A percentile compares a stretch with the other conserved stretches of the same genome.
Evolutionary conservation across 768 basidiomycete species (phyloP).

Genomic region (Saitozyma podzolica): DNA sequence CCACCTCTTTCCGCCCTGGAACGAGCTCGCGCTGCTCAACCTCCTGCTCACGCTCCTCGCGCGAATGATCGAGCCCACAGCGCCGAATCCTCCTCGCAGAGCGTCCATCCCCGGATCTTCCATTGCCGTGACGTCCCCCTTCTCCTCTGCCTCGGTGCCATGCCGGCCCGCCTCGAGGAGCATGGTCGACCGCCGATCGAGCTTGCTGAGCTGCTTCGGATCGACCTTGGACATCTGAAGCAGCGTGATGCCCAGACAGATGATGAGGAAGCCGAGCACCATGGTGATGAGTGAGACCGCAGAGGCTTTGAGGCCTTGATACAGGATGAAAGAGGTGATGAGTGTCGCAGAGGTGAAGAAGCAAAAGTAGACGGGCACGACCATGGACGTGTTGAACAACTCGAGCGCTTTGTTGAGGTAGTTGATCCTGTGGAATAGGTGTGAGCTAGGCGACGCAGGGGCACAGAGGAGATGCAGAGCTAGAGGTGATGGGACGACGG

Average conservation of each 20-base stretch:
- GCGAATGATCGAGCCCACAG: conserved; percentile 82
- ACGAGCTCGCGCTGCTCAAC: conserved; percentile 34
- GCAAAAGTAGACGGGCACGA: conserved; percentile 55
- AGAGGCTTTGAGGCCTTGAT: conserved; percentile 80
- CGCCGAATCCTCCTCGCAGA: conserved; percentile 84
- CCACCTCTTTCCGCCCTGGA: conserved; percentile 23
- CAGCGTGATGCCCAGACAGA: conserved; percentile 78
- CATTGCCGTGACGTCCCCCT: conserved; percentile 65
- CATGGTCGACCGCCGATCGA: conserved; percentile 87
- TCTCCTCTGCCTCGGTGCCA: conserved; percentile 67
- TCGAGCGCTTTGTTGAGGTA: conserved; percentile 95
- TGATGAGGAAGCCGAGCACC: conserved; percentile 78
- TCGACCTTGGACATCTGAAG: conserved; percentile 79
- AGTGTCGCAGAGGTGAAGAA: conserved; percentile 56
- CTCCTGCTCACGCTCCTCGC: conserved; percentile 42
- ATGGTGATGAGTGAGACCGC: conserved; percentile 80
- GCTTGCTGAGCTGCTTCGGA: conserved; percentile 65
- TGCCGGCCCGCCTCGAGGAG: conserved; percentile 80
- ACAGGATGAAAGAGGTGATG: conserved; percentile 67
- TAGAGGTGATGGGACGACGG: too few relatives aligned
- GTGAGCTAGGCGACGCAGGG: neutral
- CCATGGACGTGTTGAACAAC: conserved; percentile 67
- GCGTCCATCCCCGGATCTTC: conserved; percentile 95
- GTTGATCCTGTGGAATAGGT: conserved; percentile 66
- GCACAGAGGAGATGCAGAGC: too few relatives aligned